Base-by-base conservation (phyloP, 805 yeast genomes). In the Spathaspora girioi region DNA sequence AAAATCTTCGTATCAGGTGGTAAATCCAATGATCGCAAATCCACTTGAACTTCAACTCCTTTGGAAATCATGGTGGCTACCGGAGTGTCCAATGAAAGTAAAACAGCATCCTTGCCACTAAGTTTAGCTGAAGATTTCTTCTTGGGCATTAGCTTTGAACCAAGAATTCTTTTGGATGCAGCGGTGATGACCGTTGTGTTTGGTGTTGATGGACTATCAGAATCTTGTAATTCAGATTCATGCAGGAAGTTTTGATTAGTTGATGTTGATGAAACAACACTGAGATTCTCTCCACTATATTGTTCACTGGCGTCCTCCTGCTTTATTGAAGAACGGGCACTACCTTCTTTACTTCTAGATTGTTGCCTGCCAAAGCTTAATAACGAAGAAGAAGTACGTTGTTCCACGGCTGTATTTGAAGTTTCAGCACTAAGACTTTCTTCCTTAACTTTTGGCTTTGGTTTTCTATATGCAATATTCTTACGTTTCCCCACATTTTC, bases 401-500 rank as follows among this genome's bases (percentile, higher is more conserved):
- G 26, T 12, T 23, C 29, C 8, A 11, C 27, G 8, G 35, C 40
- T 17, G 40, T 17, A 35, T 45, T 45, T 18, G 49, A n/a, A 15
- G 19, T 45, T 17, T 31, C 23, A 14, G 47, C 26, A 29, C 47
- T 45, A 17, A 45, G 27, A 19, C 17, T 45, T 17, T 66, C 70
- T 11, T 48, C 45, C 49, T 66, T 66, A 14, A 54, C 50, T 46
- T 61, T 65, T 2, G 56, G 48, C 38, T 65, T 69, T 17, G 59
- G 42, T 45, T 69, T 70, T 49, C 62, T 65, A 35, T 51, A 51
- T 27, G 63, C 70, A 18, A 67, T 65, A 26, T 59, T 65, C 53
- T 69, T 67, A 32, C 78, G 54, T 50, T 73, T 74, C 1, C 77
- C 77, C 5, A 74, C 76, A 44, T 70, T 70, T 50, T 73, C 70